phyloP scores from a whole-genome alignment of 768 basidiomycete genomes.

The Chalciporus pseudorubinellus region DNA sequence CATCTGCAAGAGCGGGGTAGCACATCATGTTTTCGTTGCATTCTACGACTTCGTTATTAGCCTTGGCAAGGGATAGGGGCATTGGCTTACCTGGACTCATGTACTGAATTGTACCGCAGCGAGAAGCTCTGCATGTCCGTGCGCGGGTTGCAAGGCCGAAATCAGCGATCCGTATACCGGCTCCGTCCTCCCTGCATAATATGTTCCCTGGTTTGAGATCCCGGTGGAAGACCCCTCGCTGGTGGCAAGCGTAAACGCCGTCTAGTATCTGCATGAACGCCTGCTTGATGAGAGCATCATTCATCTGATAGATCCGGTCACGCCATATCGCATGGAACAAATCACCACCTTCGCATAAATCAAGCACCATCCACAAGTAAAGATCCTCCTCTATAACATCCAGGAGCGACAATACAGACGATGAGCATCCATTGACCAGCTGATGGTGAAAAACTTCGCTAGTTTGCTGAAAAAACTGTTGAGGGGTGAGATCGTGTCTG shows the following conservation, averaged over 20 bases:
- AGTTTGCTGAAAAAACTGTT: slow-evolving; percentile 55
- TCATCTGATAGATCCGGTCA: slow-evolving; percentile 47
- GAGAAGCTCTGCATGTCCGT: slow-evolving; percentile 44
- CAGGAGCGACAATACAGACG: slow-evolving; percentile 66
- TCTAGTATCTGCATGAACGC: slow-evolving; percentile 76
- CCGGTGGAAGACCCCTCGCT: slow-evolving; percentile 69
- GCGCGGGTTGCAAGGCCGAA: slow-evolving; percentile 64
- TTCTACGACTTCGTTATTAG: slow-evolving; percentile 39
- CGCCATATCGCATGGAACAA: slow-evolving; percentile 58
- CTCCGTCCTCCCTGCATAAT: slow-evolving; percentile 48
- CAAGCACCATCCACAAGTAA: slow-evolving; percentile 65
- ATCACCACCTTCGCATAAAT: slow-evolving; percentile 62
- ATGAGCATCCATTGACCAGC: slow-evolving; percentile 43
- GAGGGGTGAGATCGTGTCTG: slow-evolving; percentile 48
- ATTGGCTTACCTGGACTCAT: slow-evolving; percentile 61
- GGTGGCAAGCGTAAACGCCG: slow-evolving; percentile 70
- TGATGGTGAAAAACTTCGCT: slow-evolving; percentile 64
- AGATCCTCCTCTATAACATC: slow-evolving; percentile 56
- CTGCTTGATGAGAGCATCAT: slow-evolving; percentile 57
- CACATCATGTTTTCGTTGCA: slow-evolving; percentile 35
- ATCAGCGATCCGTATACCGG: slow-evolving; percentile 60
- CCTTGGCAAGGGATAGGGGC: background rate
- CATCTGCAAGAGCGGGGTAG: slow-evolving; percentile 37
- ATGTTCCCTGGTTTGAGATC: slow-evolving; percentile 85
- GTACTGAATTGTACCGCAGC: slow-evolving; percentile 58